Evolutionary conservation across 495 filamentous ascomycete species (phyloP), one percentile per base, ranked within the genome.

Genomic region (Cairneyella variabilis): DNA sequence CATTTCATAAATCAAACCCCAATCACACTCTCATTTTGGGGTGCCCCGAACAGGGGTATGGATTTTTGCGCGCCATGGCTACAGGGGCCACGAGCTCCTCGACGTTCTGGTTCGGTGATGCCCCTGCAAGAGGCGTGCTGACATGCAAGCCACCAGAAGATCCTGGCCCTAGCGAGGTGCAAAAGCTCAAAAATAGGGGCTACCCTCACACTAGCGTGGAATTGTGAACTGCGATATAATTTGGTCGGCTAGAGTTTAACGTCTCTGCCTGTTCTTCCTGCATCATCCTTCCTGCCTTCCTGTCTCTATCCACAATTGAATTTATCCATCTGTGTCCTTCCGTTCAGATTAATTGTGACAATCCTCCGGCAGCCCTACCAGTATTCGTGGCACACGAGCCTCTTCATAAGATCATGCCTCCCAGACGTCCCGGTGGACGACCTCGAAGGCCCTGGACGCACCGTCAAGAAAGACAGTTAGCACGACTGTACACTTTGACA

Each of bases 171-270:
- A 43, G 40, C 25, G 21, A 11, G 6, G 17, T 21, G 40, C 40
- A 43, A 43, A 43, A 43, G 25, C 18, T 39, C 36, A 39, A 39
- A 17, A 39, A n/a, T 21, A 43, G 40, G 40, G 40, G 40, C 40
- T 23, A 23, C 40, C 16, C 40, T 6, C 20, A 12, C 20, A 16
- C 3, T 6, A 43, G 6, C 25, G 4, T 10, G 17, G 40, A 21
- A 43, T 20, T 43, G 40, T 23, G 21, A 43, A 18, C 17, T 43
- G 17, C 40, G 21, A 43, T 23, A 21, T 22, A 18, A 43, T 22
- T 22, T 43, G 40, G 20, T 14, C 40, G 21, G 16, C 21, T 43
- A 7, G 18, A 43, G 6, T 43, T 43, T 6, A 16, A 21, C 11
- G 40, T 18, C 25, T 16, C 40, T 18, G 21, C 40, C 21, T 14